phyloP scores from a whole-genome alignment of 2,329 filamentous ascomycete genomes.

The Microascus cirrosus region DNA sequence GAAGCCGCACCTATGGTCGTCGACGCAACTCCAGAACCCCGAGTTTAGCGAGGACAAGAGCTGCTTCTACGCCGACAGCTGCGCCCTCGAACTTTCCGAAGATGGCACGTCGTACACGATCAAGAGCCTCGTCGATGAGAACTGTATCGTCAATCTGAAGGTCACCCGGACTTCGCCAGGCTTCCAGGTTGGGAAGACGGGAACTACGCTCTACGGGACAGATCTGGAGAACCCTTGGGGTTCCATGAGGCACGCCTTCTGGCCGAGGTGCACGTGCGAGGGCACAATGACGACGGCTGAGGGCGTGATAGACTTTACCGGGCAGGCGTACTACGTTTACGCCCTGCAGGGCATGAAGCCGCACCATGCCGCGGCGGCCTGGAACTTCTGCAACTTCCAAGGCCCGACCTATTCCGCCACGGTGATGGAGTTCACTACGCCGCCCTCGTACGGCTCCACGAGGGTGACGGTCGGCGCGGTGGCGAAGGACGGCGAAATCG shows the following conservation, averaged over 20 bases:
- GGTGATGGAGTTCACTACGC: slow-evolving; percentile 94
- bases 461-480: slow-evolving; percentile 75
- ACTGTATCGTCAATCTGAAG: slow-evolving; percentile 76
- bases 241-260: slow-evolving; percentile 83
- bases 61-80: slow-evolving; percentile 76
- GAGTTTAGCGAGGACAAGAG: slow-evolving; percentile 77
- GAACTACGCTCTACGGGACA: slow-evolving; percentile 76
- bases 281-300: slow-evolving; percentile 77
- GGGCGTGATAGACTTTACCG: slow-evolving; percentile 71
- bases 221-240: slow-evolving; percentile 85
- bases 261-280: slow-evolving; percentile 75
- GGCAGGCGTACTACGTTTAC: slow-evolving; percentile 68
- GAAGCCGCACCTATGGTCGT: slow-evolving; percentile 72
- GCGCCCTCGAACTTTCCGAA: slow-evolving; percentile 74
- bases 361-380: slow-evolving; percentile 82
- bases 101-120: slow-evolving; percentile 76
- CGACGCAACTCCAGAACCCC: slow-evolving; percentile 66
- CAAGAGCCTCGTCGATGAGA: slow-evolving; percentile 78
- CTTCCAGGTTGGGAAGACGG: slow-evolving; percentile 75
- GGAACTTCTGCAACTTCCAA: slow-evolving; percentile 93
- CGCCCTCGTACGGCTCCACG: slow-evolving; percentile 81
- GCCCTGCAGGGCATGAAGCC: slow-evolving; percentile 98
- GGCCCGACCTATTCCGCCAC: slow-evolving; percentile 75
- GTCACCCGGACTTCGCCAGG: slow-evolving; percentile 67
- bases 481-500: slow-evolving; percentile 67